Conservation (phyloP, 805 yeast genomes). For the Yamadazyma kitorensis region DNA sequence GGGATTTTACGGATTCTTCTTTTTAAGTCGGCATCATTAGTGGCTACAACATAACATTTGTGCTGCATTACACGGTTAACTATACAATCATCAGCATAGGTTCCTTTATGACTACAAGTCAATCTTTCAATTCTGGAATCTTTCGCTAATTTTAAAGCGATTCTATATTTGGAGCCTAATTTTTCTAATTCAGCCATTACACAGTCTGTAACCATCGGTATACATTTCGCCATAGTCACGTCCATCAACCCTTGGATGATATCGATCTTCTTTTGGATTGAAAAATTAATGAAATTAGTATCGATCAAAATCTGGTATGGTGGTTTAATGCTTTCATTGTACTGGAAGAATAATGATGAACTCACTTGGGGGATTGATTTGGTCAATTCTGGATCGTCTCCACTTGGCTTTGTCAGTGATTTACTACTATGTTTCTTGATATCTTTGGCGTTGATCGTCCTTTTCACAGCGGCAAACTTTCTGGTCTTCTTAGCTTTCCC, state of each 20-base stretch:
- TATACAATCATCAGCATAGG: conserved; percentile 97
- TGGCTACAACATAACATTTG: conserved; percentile 95
- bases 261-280: conserved; percentile 94
- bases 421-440: conserved; percentile 50
- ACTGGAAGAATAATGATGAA: conserved; percentile 92
- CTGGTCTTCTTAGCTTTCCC: conserved; percentile 97
- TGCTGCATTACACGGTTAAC: conserved; percentile 93
- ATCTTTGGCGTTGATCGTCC: conserved; percentile 73
- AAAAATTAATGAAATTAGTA: conserved; percentile 95
- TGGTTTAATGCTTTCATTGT: conserved; percentile 92
- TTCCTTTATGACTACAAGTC: conserved; percentile 90
- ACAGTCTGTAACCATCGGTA: conserved; percentile 94
- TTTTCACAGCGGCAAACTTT: conserved; percentile 91
- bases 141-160: conserved; percentile 87
- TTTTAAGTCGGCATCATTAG: conserved; percentile 95
- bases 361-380: conserved; percentile 80
- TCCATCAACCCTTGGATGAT: conserved; percentile 98
- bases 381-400: conserved; percentile 66
- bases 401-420: too few relatives aligned
- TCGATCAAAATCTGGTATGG: conserved; percentile 95
- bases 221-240: conserved; percentile 88
- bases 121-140: conserved; percentile 89
- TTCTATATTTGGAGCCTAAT: conserved; percentile 90
- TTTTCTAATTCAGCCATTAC: conserved; percentile 98
- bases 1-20: conserved; percentile 94